phyloP scores from a whole-genome alignment of 495 filamentous ascomycete genomes.

The Hypoxylon lenormandii region DNA sequence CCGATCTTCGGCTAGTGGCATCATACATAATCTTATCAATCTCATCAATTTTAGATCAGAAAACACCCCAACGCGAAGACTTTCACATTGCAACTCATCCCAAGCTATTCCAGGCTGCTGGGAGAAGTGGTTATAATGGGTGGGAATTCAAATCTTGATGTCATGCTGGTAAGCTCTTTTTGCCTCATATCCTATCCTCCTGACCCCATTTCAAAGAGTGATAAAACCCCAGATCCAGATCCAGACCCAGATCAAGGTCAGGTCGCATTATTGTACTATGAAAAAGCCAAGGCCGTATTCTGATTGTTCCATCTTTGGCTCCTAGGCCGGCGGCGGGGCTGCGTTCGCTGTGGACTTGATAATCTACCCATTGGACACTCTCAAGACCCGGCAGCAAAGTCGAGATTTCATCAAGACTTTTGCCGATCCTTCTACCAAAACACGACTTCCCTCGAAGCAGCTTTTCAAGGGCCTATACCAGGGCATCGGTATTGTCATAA shows the following conservation, averaged over 20 bases:
- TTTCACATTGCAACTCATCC: slow-evolving; percentile 8
- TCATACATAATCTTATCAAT: slow-evolving; percentile 47
- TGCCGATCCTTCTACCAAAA: slow-evolving; percentile 66
- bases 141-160: slow-evolving; percentile 53
- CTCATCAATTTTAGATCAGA: slow-evolving; percentile 28
- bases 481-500: slow-evolving; percentile 84
- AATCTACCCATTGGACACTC: slow-evolving; percentile 84
- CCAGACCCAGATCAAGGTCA: not conserved
- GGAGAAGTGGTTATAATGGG: slow-evolving; percentile 35
- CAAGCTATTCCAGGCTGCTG: slow-evolving; percentile 13
- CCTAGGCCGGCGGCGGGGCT: slow-evolving; percentile 81
- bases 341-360: slow-evolving; percentile 83
- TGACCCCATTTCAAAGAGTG: not conserved
- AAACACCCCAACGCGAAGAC: slow-evolving; percentile 3
- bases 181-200: not conserved
- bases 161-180: slow-evolving; percentile 53
- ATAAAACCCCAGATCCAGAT: slow-evolving; percentile 3
- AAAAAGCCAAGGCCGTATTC: slow-evolving; percentile 2
- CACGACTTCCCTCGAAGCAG: slow-evolving; percentile 61
- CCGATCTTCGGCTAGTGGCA: not conserved
- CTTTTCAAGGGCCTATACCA: slow-evolving; percentile 85
- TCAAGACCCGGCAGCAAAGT: slow-evolving; percentile 87
- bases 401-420: slow-evolving; percentile 71
- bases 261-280: too few species aligned
- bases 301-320: slow-evolving; percentile 22